Percentiles rank a stretch among this genome's conserved stretches.
Evolutionary conservation across 352 stramenopile genomes (phyloP).

Genomic region (Phytophthora kernoviae): DNA sequence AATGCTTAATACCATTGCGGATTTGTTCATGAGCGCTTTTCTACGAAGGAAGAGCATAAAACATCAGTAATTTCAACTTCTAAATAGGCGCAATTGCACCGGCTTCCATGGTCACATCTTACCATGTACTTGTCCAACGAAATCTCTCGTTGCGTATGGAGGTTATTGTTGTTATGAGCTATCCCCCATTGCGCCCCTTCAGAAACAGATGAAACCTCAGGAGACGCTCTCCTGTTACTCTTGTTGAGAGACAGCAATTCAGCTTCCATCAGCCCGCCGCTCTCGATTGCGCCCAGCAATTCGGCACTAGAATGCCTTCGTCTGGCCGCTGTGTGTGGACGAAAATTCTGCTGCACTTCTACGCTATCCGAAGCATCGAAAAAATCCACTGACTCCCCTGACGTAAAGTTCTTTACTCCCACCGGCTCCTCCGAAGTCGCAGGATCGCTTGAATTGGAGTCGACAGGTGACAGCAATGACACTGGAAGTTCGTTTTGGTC

Average conservation of each 20-base stretch:
- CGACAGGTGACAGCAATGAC: conserved; percentile 32
- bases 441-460: conserved; percentile 35
- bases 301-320: conserved; percentile 67
- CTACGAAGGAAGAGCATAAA: conserved; percentile 34
- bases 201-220: conserved; percentile 19
- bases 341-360: conserved; percentile 23
- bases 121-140: conserved; percentile 80
- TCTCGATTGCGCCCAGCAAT: conserved; percentile 68
- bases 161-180: conserved; percentile 29
- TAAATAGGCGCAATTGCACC: neutral
- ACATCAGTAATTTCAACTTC: conserved; percentile 4
- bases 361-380: conserved; percentile 34
- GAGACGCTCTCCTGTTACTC: conserved; percentile 16
- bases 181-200: conserved; percentile 31
- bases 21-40: conserved; percentile 68
- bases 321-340: conserved; percentile 10
- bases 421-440: conserved; percentile 12
- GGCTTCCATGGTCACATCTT: conserved; percentile 14
- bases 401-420: conserved; percentile 11
- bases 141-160: conserved; percentile 63
- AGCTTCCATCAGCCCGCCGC: conserved; percentile 47
- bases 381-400: conserved; percentile 25
- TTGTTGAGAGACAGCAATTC: conserved; percentile 35
- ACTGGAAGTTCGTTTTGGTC: conserved; percentile 24
- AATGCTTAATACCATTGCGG: conserved; percentile 53